Conservation (phyloP, 225 moss, liverwort and hornwort species). For the Polytrichum formosum region DNA sequence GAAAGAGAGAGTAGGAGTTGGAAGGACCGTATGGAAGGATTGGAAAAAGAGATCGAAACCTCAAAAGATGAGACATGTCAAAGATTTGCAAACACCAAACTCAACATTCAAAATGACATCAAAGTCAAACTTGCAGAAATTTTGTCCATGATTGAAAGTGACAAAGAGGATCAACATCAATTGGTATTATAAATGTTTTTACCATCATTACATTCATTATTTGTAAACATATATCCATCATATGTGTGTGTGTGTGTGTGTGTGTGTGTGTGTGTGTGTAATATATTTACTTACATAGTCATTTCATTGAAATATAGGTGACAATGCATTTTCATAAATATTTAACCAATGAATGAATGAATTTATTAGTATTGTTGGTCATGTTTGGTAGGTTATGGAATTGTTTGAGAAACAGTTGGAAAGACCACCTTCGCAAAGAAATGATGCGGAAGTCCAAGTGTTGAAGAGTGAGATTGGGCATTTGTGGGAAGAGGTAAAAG, state of each 20-base stretch:
- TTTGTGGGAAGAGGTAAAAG: slow-evolving; percentile 68
- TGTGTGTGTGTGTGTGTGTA: no score
- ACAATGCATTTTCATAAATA: not conserved
- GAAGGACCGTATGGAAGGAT: slow-evolving; percentile 38
- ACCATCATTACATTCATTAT: not conserved
- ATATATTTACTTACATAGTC: not conserved
- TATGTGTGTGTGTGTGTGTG: not conserved
- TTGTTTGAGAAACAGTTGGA: slow-evolving; percentile 46
- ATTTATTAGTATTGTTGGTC: not conserved
- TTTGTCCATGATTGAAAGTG: slow-evolving; percentile 29
- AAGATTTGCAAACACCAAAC: slow-evolving; percentile 48
- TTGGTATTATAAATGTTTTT: no score
- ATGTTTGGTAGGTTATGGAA: slow-evolving; percentile 29
- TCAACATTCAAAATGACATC: slow-evolving; percentile 48
- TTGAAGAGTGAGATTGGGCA: slow-evolving; percentile 70
- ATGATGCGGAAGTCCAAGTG: slow-evolving; percentile 40
- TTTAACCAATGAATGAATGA: no score
- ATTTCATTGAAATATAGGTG: not conserved
- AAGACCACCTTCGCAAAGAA: slow-evolving; percentile 39
- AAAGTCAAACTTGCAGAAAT: slow-evolving; percentile 47
- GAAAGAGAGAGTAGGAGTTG: slow-evolving; percentile 56
- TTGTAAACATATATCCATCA: not conserved
- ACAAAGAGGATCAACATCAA: slow-evolving; percentile 40
- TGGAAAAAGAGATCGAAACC: slow-evolving; percentile 69
- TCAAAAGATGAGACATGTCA: slow-evolving; percentile 56